Conservation (phyloP, 768 basidiomycete genomes). For the Mycena rebaudengoi region DNA sequence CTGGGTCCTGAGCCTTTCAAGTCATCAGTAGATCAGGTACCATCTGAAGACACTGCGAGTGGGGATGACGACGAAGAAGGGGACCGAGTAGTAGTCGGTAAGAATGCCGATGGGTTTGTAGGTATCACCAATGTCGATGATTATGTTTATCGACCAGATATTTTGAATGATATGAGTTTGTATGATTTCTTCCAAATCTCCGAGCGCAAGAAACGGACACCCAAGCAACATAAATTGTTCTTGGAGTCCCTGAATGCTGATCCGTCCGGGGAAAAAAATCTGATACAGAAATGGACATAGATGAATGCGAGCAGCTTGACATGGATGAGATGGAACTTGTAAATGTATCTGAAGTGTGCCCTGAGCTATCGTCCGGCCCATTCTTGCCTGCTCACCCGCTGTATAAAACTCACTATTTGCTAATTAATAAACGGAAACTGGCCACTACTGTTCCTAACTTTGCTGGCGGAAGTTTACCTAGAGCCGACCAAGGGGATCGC, state of each 20-base stretch:
- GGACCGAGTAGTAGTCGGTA: neutral
- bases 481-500: no score
- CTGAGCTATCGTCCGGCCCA: no score
- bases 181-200: neutral
- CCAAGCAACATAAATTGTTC: neutral
- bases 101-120: neutral
- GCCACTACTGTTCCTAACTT: slow-evolving; percentile 33
- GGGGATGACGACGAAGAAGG: neutral
- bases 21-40: no score
- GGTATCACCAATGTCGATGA: neutral
- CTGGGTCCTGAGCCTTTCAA: neutral
- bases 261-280: no score
- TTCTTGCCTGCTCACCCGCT: neutral
- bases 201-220: neutral
- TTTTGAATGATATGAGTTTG: neutral
- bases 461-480: no score
- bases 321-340: no score
- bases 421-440: neutral
- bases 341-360: no score
- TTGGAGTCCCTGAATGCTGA: neutral
- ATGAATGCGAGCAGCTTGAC: no score
- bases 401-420: neutral
- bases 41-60: no score
- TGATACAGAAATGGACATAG: no score
- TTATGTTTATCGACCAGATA: neutral